A percentile compares a stretch with the other conserved stretches of the same genome.
Conservation (phyloP, 169 alveolate species). For the Cryptosporidium parvum region DNA sequence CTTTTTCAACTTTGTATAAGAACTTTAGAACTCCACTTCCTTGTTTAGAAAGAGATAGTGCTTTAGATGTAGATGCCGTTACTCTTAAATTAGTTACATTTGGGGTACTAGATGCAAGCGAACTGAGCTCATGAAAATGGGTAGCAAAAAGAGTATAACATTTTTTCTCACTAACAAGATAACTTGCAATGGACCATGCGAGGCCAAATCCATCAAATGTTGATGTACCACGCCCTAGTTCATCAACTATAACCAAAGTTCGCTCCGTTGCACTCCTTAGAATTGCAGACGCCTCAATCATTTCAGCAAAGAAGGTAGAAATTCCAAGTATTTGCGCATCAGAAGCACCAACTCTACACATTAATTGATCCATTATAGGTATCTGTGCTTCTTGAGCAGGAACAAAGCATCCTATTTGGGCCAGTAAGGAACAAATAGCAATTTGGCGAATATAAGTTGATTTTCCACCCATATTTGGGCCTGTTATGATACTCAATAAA, state of each 20-base stretch:
- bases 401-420: constrained; percentile 96
- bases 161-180: constrained; percentile 89
- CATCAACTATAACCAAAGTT: constrained; percentile 95
- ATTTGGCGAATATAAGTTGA: constrained; percentile 95
- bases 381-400: constrained; percentile 93
- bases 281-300: constrained; percentile 96
- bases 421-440: constrained; percentile 87
- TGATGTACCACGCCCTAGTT: constrained; percentile 98
- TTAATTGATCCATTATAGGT: constrained; percentile 92
- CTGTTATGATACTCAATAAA: constrained; percentile 93
- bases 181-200: constrained; percentile 96
- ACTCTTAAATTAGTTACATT: constrained; percentile 84
- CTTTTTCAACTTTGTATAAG: constrained; percentile 91
- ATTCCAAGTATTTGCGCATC: constrained; percentile 95
- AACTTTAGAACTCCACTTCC: constrained; percentile 82
- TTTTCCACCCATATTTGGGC: constrained; percentile 99
- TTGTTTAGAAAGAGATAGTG: constrained; percentile 80
- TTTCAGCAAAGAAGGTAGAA: constrained; percentile 97
- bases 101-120: constrained; percentile 85
- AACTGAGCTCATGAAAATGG: constrained; percentile 97
- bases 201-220: constrained; percentile 96
- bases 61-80: constrained; percentile 90
- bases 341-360: constrained; percentile 97
- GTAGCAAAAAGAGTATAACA: constrained; percentile 97
- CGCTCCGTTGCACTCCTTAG: constrained; percentile 91